Evolutionary conservation across 306 rosid genomes (phyloP).

Genomic region (Cicer bijugum): DNA sequence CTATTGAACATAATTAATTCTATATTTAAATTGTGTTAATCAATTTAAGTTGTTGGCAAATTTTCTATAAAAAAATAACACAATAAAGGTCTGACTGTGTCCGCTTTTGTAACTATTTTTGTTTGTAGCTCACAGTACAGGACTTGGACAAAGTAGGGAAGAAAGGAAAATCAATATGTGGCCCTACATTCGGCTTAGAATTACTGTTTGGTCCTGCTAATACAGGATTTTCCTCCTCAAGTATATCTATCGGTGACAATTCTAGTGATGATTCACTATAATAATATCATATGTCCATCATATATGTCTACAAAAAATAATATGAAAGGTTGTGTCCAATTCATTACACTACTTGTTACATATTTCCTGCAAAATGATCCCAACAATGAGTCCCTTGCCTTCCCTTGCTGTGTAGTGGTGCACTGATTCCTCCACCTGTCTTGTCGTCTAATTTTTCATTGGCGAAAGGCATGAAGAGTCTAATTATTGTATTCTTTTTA

Average conservation of each 20-base stretch:
- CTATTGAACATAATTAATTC: too few species aligned
- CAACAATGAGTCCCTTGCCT: conserved; percentile 32
- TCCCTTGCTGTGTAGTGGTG: conserved; percentile 30
- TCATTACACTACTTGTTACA: conserved; percentile 14
- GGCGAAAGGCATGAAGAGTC: conserved; percentile 49
- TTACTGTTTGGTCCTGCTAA: conserved; percentile 92
- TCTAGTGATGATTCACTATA: conserved; percentile 41
- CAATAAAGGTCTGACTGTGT: not conserved
- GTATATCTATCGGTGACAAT: conserved; percentile 40
- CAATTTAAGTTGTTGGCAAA: too few species aligned
- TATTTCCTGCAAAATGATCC: conserved; percentile 39
- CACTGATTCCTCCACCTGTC: conserved; percentile 35
- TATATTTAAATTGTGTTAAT: too few species aligned
- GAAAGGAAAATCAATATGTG: conserved; percentile 80
- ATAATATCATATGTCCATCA: conserved; percentile 13
- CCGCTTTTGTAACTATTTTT: conserved; percentile 37
- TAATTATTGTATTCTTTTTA: conserved; percentile 50
- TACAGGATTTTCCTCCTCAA: conserved; percentile 55
- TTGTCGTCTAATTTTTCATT: conserved; percentile 47
- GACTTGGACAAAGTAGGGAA: conserved; percentile 88
- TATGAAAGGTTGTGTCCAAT: conserved; percentile 14
- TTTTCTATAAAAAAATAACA: too few species aligned
- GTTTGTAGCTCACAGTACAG: conserved; percentile 62
- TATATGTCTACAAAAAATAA: conserved; percentile 27
- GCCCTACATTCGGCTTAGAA: conserved; percentile 84